Conservation (phyloP, 2,329 filamentous ascomycete genomes). For the Aspergillus transmontanensis region DNA sequence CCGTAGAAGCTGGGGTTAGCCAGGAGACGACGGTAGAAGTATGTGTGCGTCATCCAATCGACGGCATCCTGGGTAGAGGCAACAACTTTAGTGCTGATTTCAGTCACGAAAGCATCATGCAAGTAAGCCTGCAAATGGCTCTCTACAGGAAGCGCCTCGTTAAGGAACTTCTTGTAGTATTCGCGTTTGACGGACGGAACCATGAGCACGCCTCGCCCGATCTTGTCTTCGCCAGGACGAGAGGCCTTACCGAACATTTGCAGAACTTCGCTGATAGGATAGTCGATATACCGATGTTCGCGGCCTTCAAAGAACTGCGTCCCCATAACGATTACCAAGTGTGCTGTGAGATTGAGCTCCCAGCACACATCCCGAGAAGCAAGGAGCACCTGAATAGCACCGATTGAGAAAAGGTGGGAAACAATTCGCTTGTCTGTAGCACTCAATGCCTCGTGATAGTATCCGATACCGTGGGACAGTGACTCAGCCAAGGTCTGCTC, state of each 20-base stretch:
- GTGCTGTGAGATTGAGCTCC: constrained; percentile 86
- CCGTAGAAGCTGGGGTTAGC: constrained; percentile 98
- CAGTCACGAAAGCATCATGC: constrained; percentile 94
- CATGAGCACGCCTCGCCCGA: constrained; percentile 93
- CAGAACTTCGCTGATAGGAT: constrained; percentile 87
- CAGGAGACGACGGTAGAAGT: constrained; percentile 92
- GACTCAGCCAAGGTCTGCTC: constrained; percentile 87
- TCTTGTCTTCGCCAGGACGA: constrained; percentile 74
- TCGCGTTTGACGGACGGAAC: constrained; percentile 90
- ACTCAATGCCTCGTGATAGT: constrained; percentile 93
- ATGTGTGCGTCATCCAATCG: constrained; percentile 98
- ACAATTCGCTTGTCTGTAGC: constrained; percentile 90
- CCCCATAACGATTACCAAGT: constrained; percentile 94
- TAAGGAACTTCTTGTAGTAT: constrained; percentile 98
- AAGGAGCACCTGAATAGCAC: constrained; percentile 83
- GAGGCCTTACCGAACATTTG: constrained; percentile 98
- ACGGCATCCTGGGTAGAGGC: constrained; percentile 95
- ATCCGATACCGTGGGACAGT: constrained; percentile 89
- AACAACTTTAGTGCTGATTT: constrained; percentile 95
- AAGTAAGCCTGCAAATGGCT: constrained; percentile 89
- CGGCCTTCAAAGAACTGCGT: constrained; percentile 97
- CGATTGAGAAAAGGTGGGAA: constrained; percentile 84
- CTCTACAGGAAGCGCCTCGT: constrained; percentile 93
- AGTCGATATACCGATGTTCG: constrained; percentile 96
- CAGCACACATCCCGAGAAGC: constrained; percentile 90